Percentiles rank a stretch among this genome's conserved stretches.
phyloP scores from a whole-genome alignment of 805 yeast species.

The Hanseniaspora lindneri region DNA sequence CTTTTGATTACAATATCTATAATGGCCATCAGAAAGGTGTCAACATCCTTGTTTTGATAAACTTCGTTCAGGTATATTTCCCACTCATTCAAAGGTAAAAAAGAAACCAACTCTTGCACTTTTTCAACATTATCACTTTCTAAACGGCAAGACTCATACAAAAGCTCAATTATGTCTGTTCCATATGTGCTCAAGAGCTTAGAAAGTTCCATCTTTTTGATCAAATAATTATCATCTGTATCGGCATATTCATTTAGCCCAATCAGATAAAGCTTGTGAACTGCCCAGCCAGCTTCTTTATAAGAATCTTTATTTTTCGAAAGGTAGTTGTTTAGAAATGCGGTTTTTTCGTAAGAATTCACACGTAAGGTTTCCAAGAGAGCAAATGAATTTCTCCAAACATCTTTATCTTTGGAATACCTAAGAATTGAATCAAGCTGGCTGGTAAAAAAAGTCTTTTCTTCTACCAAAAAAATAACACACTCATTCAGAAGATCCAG shows the following conservation, averaged over 20 bases:
- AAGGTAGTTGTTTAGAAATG: not conserved
- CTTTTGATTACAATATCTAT: not conserved
- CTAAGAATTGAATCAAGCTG: slow-evolving; percentile 14
- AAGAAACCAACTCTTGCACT: not conserved
- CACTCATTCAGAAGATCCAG: slow-evolving; percentile 13
- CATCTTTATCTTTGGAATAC: not conserved
- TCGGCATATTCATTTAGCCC: not conserved
- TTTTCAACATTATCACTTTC: not conserved
- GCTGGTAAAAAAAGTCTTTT: not conserved
- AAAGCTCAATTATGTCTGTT: not conserved
- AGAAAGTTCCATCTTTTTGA: slow-evolving; percentile 1
- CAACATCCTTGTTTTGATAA: not conserved
- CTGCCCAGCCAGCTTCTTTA: not conserved
- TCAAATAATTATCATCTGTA: not conserved
- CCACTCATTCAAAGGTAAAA: slow-evolving; percentile 5
- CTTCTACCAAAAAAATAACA: not conserved
- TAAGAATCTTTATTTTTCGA: not conserved
- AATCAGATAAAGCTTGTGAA: slow-evolving; percentile 1
- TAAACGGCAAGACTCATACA: slow-evolving; percentile 5
- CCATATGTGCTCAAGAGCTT: slow-evolving; percentile 3
- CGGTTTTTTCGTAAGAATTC: not conserved
- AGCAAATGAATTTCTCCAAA: not conserved
- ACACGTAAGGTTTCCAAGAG: not conserved
- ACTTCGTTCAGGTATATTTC: slow-evolving; percentile 1
- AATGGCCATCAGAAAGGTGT: not conserved